Evolutionary conservation across 768 basidiomycete genomes (phyloP).

Genomic region (Collybiopsis confluens): DNA sequence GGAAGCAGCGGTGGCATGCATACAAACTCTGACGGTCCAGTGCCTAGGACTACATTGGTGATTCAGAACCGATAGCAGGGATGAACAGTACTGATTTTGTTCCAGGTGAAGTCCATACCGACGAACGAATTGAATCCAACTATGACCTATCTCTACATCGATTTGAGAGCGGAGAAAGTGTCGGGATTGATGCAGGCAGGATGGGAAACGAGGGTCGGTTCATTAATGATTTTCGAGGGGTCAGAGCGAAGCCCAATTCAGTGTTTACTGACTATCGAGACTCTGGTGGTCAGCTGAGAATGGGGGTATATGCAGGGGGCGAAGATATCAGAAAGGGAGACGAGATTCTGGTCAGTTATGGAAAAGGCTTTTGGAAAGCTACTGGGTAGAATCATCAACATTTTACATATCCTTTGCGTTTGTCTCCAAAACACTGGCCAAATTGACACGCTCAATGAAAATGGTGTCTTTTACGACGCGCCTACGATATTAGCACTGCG

Average conservation of each 20-base stretch:
- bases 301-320: slow-evolving; percentile 69
- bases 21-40: slow-evolving; percentile 16
- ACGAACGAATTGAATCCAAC: slow-evolving; percentile 69
- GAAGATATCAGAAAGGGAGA: slow-evolving; percentile 69
- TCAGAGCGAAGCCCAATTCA: slow-evolving; percentile 66
- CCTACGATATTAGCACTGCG: no score
- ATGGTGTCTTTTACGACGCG: no score
- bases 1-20: no score
- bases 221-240: slow-evolving; percentile 86
- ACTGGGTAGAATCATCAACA: no score
- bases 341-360: slow-evolving; percentile 86
- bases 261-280: slow-evolving; percentile 58
- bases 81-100: background rate
- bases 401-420: no score
- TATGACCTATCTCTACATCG: slow-evolving; percentile 85
- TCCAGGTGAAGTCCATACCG: slow-evolving; percentile 83
- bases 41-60: slow-evolving; percentile 4
- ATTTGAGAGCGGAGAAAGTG: slow-evolving; percentile 47
- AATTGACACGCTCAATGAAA: no score
- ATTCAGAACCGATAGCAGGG: background rate
- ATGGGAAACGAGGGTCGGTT: slow-evolving; percentile 89
- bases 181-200: slow-evolving; percentile 72
- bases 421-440: no score
- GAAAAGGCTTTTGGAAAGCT: slow-evolving; percentile 78
- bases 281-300: slow-evolving; percentile 57